A percentile compares a stretch with the other conserved stretches of the same genome.
phyloP scores from a whole-genome alignment of 1,284 basidiomycete genomes.

The Trichosporon sp. region DNA sequence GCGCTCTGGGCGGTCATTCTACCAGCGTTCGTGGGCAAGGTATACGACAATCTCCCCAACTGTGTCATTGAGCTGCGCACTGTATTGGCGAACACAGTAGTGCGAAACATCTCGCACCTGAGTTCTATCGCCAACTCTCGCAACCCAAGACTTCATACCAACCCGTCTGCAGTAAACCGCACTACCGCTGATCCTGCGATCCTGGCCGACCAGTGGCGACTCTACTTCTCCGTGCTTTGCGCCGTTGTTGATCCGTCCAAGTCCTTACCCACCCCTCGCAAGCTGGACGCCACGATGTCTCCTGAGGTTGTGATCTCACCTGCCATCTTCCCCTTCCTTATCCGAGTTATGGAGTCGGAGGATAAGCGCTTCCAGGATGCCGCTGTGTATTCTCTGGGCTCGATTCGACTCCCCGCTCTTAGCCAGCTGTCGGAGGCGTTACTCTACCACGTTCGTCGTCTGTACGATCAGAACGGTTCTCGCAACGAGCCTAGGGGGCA shows the following conservation, averaged over 20 bases:
- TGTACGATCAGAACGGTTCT: conserved; percentile 51
- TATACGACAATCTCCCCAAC: conserved; percentile 42
- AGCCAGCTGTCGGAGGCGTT: conserved; percentile 78
- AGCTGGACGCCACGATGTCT: conserved; percentile 53
- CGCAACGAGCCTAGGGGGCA: conserved; percentile 10
- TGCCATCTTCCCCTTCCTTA: conserved; percentile 76
- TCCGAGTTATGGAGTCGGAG: conserved; percentile 81
- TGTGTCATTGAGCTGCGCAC: conserved; percentile 45
- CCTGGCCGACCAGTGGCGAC: conserved; percentile 77
- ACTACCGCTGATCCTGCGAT: conserved; percentile 56
- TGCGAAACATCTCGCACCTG: conserved; percentile 47
- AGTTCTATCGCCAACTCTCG: conserved; percentile 33
- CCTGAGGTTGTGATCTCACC: conserved; percentile 53
- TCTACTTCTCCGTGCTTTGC: conserved; percentile 77
- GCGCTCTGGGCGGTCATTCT: conserved; percentile 48
- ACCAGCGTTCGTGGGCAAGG: conserved; percentile 43
- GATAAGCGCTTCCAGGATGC: conserved; percentile 75
- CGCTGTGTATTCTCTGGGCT: conserved; percentile 79
- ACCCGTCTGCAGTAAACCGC: conserved; percentile 16
- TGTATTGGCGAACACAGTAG: conserved; percentile 40
- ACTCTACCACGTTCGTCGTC: conserved; percentile 69
- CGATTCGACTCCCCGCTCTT: conserved; percentile 71
- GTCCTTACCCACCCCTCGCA: neutral
- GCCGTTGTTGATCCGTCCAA: neutral
- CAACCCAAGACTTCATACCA: neutral